phyloP scores from a whole-genome alignment of 495 filamentous ascomycete genomes.

The Xylaria intraflava region DNA sequence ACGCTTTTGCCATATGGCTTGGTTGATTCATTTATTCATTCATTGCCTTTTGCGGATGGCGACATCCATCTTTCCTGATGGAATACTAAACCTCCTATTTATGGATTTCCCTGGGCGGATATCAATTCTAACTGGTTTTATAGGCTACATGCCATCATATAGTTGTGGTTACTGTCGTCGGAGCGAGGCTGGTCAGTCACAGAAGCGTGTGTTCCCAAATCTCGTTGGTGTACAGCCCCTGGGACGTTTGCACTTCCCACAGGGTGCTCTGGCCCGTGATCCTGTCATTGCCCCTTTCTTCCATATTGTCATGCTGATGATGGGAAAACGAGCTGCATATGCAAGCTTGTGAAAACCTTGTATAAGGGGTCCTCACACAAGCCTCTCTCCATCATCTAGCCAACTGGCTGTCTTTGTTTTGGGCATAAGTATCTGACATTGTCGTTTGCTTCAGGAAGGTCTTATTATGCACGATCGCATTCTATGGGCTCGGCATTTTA shows the following conservation, averaged over 20 bases:
- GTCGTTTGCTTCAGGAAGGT: conserved; percentile 55
- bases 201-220: conserved; percentile 29
- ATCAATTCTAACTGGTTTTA: conserved; percentile 7
- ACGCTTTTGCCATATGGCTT: background rate
- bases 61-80: background rate
- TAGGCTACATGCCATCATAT: conserved; percentile 43
- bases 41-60: background rate
- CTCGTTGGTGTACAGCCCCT: conserved; percentile 3
- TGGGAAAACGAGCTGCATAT: background rate
- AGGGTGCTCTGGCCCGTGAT: conserved; percentile 13
- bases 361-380: conserved; percentile 4
- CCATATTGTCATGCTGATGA: background rate
- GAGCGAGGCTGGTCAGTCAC: conserved; percentile 36
- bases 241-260: background rate
- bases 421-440: conserved; percentile 21
- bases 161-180: conserved; percentile 48
- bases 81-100: background rate
- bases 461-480: conserved; percentile 69
- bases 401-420: conserved; percentile 22
- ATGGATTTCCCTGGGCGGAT: background rate
- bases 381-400: conserved; percentile 14
- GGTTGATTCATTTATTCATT: background rate
- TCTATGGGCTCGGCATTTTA: conserved; percentile 68
- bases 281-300: background rate
- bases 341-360: background rate